Conservation (phyloP, 2,329 filamentous ascomycete species). For the Fusarium veterinarium region DNA sequence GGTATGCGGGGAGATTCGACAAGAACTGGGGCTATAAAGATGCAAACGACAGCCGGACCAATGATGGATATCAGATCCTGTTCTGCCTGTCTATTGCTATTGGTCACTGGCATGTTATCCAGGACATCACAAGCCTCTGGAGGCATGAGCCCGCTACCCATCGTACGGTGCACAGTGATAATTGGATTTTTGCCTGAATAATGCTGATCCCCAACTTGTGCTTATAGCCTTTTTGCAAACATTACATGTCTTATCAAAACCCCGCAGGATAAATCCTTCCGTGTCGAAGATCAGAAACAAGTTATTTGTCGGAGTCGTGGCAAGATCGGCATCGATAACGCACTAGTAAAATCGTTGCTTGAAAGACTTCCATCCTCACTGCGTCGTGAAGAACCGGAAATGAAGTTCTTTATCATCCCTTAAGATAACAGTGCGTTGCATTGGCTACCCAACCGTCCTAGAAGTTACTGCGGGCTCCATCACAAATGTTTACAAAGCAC, state of each 20-base stretch:
- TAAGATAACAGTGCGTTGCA: rapidly evolving
- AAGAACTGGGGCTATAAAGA: no score
- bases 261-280: neutral
- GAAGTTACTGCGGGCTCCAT: rapidly evolving
- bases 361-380: no score
- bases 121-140: neutral
- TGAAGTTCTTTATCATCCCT: no score
- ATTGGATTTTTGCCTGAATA: no score
- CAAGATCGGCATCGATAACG: neutral
- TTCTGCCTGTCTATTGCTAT: neutral
- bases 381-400: neutral
- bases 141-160: neutral
- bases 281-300: rapidly evolving
- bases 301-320: rapidly evolving
- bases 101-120: neutral
- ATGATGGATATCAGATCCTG: neutral
- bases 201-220: rapidly evolving
- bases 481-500: neutral
- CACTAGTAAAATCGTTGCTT: neutral
- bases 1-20: neutral
- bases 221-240: neutral
- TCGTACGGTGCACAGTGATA: no score
- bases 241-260: neutral
- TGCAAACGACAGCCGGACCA: neutral
- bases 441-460: rapidly evolving